Evolutionary conservation across 345 rosid species (phyloP).

Genomic region (Salix koriyanagi): DNA sequence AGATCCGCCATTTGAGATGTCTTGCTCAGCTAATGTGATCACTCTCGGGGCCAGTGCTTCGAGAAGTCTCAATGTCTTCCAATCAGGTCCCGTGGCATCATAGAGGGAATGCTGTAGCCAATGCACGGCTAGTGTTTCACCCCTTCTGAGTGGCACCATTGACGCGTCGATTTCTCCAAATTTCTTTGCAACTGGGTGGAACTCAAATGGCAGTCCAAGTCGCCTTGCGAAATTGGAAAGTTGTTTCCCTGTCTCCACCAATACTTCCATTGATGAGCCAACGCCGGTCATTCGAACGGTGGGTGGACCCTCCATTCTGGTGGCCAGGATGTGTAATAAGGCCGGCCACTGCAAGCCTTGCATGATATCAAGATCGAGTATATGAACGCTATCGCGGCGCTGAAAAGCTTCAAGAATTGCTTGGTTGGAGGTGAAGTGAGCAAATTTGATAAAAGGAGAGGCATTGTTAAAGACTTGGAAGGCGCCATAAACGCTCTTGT

Average conservation of each 20-base stretch:
- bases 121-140: conserved; percentile 56
- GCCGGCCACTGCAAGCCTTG: conserved; percentile 82
- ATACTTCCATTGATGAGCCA: conserved; percentile 49
- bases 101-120: conserved; percentile 66
- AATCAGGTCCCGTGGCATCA: conserved; percentile 56
- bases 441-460: conserved; percentile 63
- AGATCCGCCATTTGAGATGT: conserved; percentile 45
- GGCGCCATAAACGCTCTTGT: conserved; percentile 32
- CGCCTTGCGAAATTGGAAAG: conserved; percentile 58
- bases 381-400: conserved; percentile 47
- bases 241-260: conserved; percentile 55
- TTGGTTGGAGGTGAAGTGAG: conserved; percentile 73
- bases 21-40: conserved; percentile 62
- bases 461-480: conserved; percentile 56
- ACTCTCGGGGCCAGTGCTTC: conserved; percentile 44
- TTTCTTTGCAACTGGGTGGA: conserved; percentile 56
- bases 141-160: conserved; percentile 28
- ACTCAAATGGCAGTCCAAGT: conserved; percentile 55
- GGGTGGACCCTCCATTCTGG: conserved; percentile 58
- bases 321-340: conserved; percentile 60
- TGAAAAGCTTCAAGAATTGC: conserved; percentile 68
- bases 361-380: conserved; percentile 65
- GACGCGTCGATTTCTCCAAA: conserved; percentile 47
- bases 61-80: conserved; percentile 48
- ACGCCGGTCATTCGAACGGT: conserved; percentile 54